These are phyloP conservation scores for Lupinus albus DNA, from an alignment of 306 rosid species.

Conservation along the genomic window DNA sequence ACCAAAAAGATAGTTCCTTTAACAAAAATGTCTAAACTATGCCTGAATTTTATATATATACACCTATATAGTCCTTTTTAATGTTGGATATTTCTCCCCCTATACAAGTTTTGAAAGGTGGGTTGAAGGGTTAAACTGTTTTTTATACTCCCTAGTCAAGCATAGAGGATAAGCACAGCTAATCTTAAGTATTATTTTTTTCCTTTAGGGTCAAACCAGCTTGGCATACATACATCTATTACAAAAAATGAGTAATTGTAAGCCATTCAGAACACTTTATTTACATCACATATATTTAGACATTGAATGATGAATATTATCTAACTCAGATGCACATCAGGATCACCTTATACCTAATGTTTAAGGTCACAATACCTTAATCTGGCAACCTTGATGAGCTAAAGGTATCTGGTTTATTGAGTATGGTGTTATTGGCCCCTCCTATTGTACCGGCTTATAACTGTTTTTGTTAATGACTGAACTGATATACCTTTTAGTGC, in stretches of 20 bases:
- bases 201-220: too few relatives aligned
- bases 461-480: background rate
- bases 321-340: conserved; percentile 23
- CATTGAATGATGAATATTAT: background rate
- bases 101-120: too few relatives aligned
- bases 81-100: too few relatives aligned
- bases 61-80: background rate
- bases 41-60: background rate
- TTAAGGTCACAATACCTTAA: conserved; percentile 14
- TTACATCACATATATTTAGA: background rate
- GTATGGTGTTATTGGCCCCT: too few relatives aligned
- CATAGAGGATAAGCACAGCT: too few relatives aligned
- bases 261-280: background rate
- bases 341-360: background rate
- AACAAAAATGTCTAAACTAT: background rate
- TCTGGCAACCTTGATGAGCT: background rate
- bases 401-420: too few relatives aligned
- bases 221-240: background rate
- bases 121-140: too few relatives aligned
- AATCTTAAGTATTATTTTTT: too few relatives aligned
- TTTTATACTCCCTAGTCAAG: too few relatives aligned
- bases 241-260: background rate
- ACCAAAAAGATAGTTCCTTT: background rate
- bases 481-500: conserved; percentile 41
- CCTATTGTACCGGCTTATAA: too few relatives aligned